These are phyloP conservation scores for Cutaneotrichosporon sp. DNA, from an alignment of 1,284 basidiomycete species.

Conservation along the genomic window DNA sequence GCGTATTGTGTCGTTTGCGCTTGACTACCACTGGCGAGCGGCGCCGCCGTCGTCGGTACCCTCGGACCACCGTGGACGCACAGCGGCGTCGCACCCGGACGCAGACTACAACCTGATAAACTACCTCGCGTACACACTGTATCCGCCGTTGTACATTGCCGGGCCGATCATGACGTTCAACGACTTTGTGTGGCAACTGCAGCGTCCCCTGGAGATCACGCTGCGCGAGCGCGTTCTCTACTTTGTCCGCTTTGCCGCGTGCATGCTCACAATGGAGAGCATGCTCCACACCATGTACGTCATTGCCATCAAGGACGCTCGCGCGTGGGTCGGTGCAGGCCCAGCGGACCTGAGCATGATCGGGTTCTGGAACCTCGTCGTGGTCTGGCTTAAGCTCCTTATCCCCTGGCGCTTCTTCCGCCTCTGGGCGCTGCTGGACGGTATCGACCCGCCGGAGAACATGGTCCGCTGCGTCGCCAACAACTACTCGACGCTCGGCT, in stretches of 20 bases:
- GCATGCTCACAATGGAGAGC: slow-evolving; percentile 80
- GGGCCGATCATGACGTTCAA: slow-evolving; percentile 97
- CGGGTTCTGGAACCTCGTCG: slow-evolving; percentile 93
- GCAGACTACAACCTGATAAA: slow-evolving; percentile 56
- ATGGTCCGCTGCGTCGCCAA: slow-evolving; percentile 99
- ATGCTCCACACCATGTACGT: slow-evolving; percentile 94
- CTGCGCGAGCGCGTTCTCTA: slow-evolving; percentile 54
- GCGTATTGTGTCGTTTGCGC: slow-evolving; percentile 81
- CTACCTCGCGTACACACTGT: slow-evolving; percentile 72
- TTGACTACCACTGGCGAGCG: slow-evolving; percentile 83
- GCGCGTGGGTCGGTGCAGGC: slow-evolving; percentile 58
- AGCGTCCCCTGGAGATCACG: slow-evolving; percentile 51
- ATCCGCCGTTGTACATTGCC: slow-evolving; percentile 90
- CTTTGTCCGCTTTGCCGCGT: slow-evolving; percentile 64
- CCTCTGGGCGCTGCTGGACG: slow-evolving; percentile 84
- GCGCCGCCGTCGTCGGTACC: slow-evolving; percentile 14
- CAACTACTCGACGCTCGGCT: slow-evolving; percentile 88
- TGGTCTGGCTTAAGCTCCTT: slow-evolving; percentile 98
- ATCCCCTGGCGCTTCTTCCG: slow-evolving; percentile 98
- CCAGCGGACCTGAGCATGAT: slow-evolving; percentile 84
- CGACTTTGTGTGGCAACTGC: slow-evolving; percentile 73
- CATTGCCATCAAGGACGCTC: slow-evolving; percentile 88
- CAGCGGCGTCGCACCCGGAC: slow-evolving; percentile 50
- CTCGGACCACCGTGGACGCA: slow-evolving; percentile 51
- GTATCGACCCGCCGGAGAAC: slow-evolving; percentile 92